Evolutionary conservation across 2,329 filamentous ascomycete species (phyloP).

Genomic region (Exserohilum turcica): DNA sequence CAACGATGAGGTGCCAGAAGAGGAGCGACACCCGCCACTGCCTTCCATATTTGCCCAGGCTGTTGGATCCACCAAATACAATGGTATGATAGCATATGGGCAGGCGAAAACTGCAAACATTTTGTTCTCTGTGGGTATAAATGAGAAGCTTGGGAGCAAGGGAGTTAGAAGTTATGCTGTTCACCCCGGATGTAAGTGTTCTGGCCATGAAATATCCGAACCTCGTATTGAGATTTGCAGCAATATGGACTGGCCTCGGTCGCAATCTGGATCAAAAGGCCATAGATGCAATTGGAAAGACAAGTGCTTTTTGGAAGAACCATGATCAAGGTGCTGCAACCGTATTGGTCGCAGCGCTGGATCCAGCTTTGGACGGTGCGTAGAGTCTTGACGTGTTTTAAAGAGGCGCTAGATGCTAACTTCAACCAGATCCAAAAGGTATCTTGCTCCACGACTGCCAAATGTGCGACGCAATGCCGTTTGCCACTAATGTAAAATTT

Average conservation of each 20-base stretch:
- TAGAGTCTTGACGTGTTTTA: neutral
- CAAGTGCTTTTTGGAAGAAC: constrained; percentile 40
- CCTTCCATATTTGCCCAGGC: constrained; percentile 24
- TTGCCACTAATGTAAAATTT: constrained; percentile 31
- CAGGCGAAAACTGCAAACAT: constrained; percentile 42
- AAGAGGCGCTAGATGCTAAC: neutral
- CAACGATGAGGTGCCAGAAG: constrained; percentile 25
- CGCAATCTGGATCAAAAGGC: constrained; percentile 36
- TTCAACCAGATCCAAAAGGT: constrained; percentile 24
- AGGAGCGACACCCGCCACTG: constrained; percentile 28
- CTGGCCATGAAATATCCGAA: neutral
- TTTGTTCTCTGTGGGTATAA: constrained; percentile 36
- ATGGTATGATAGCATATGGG: constrained; percentile 37
- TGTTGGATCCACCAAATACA: constrained; percentile 25
- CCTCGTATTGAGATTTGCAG: constrained; percentile 16
- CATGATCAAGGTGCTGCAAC: constrained; percentile 42
- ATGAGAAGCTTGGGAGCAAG: constrained; percentile 19
- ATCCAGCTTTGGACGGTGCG: constrained; percentile 35
- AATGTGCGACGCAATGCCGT: constrained; percentile 27
- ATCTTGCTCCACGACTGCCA: constrained; percentile 39
- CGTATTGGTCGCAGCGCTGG: constrained; percentile 39
- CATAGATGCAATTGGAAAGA: constrained; percentile 32
- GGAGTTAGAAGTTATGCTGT: constrained; percentile 39
- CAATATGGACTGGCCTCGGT: constrained; percentile 38
- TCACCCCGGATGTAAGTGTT: constrained; percentile 40